Evolutionary conservation across 306 rosid species (phyloP).

Genomic region (Rubus parviflorus): DNA sequence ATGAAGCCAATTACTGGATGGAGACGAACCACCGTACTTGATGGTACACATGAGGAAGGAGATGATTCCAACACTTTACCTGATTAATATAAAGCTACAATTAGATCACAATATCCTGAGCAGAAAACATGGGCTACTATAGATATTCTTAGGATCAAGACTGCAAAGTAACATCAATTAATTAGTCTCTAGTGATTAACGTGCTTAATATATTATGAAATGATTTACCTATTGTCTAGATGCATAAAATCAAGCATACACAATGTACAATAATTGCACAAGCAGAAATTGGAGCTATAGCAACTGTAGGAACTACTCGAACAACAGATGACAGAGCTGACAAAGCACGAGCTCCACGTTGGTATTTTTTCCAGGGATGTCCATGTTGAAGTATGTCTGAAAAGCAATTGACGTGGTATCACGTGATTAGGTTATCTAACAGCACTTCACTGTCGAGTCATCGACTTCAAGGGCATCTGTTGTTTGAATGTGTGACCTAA

Average conservation of each 20-base stretch:
- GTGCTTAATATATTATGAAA: conserved; percentile 11
- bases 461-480: too few species aligned
- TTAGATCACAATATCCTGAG: too few species aligned
- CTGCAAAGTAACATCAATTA: conserved; percentile 42
- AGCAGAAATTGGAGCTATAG: conserved; percentile 94
- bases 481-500: too few species aligned
- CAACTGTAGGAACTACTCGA: conserved; percentile 85
- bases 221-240: conserved; percentile 5
- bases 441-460: too few species aligned
- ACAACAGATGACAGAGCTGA: conserved; percentile 91
- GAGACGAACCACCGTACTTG: too few species aligned
- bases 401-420: too few species aligned
- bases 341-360: conserved; percentile 86
- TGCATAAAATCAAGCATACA: conserved; percentile 18
- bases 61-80: too few species aligned
- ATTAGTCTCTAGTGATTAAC: conserved; percentile 20
- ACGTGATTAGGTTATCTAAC: too few species aligned
- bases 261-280: conserved; percentile 92
- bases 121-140: too few species aligned
- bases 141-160: conserved; percentile 57
- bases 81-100: too few species aligned
- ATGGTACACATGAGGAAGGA: too few species aligned
- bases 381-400: not conserved
- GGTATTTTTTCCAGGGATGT: conserved; percentile 75
- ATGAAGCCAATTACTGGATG: too few species aligned